Evolutionary conservation across 164 flowering plant species (phyloP).

Genomic region (Taxillus chinensis): DNA sequence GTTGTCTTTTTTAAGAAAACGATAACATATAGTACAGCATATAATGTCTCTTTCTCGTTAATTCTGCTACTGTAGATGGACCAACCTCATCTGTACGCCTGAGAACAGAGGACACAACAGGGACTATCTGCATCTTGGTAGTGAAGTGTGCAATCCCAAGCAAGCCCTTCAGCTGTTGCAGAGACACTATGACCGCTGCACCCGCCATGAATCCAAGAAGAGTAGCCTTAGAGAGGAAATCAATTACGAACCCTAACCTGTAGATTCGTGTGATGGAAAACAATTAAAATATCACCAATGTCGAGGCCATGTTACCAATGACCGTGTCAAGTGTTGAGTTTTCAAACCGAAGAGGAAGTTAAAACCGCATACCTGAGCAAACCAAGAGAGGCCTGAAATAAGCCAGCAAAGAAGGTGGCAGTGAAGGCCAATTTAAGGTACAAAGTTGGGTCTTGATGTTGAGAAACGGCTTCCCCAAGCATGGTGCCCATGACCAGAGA

Average conservation of each 20-base stretch:
- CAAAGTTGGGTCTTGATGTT: conserved; percentile 22
- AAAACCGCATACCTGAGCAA: conserved; percentile 40
- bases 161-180: conserved; percentile 68
- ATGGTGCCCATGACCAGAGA: conserved; percentile 57
- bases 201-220: conserved; percentile 75
- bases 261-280: neutral
- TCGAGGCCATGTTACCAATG: no score
- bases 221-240: conserved; percentile 71
- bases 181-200: conserved; percentile 59
- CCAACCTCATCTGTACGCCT: conserved; percentile 39
- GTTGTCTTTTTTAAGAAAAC: no score
- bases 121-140: conserved; percentile 45
- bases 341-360: no score
- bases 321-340: no score
- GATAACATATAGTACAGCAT: no score
- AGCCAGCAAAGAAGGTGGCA: conserved; percentile 55
- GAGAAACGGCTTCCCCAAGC: conserved; percentile 38
- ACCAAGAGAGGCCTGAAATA: conserved; percentile 50
- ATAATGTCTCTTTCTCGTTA: no score
- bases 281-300: no score
- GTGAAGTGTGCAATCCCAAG: conserved; percentile 72
- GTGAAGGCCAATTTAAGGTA: conserved; percentile 55
- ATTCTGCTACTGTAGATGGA: no score
- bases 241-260: conserved; percentile 70
- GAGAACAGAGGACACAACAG: conserved; percentile 54